Percentiles rank a stretch among this genome's conserved stretches.
Conservation (phyloP, 768 basidiomycete species). For the Mycena indigotica region DNA sequence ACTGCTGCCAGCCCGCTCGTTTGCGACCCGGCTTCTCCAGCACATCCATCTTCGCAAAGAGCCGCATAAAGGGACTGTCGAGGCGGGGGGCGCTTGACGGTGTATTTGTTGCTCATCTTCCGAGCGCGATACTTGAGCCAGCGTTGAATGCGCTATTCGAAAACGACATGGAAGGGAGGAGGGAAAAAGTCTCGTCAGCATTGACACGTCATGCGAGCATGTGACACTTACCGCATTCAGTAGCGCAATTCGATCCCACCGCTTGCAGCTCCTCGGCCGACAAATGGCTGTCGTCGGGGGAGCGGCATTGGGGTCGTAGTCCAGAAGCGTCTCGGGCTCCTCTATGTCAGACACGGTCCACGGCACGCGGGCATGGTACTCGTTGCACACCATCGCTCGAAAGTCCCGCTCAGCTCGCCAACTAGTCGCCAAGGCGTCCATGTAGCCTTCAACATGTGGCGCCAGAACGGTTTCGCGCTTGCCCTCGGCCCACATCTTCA, state of each 20-base stretch:
- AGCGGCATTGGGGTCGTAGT: not conserved
- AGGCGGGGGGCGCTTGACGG: not conserved
- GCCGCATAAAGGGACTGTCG: not conserved
- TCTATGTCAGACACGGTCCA: slow-evolving; percentile 4
- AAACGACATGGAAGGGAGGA: not conserved
- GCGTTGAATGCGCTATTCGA: not conserved
- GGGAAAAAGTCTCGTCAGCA: not conserved
- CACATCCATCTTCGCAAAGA: not conserved
- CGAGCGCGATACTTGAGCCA: slow-evolving; percentile 3
- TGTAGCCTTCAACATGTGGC: slow-evolving; percentile 9
- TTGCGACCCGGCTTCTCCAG: not conserved
- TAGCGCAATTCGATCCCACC: not conserved
- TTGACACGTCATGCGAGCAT: not conserved
- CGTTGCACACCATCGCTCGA: slow-evolving; percentile 1
- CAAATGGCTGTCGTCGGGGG: not conserved
- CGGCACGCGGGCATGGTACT: slow-evolving; percentile 8
- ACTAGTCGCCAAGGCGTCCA: not conserved
- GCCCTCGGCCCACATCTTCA: slow-evolving; percentile 11
- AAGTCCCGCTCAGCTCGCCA: slow-evolving; percentile 3
- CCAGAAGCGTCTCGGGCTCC: slow-evolving; percentile 2
- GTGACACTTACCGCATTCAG: slow-evolving; percentile 2
- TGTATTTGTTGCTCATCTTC: not conserved
- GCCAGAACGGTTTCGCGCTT: slow-evolving; percentile 2
- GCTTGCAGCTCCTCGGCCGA: not conserved
- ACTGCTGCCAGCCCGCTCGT: not conserved